Percentiles rank a stretch among this genome's conserved stretches.
Conservation (phyloP, 2,329 filamentous ascomycete species). For the Penicillium sp. region DNA sequence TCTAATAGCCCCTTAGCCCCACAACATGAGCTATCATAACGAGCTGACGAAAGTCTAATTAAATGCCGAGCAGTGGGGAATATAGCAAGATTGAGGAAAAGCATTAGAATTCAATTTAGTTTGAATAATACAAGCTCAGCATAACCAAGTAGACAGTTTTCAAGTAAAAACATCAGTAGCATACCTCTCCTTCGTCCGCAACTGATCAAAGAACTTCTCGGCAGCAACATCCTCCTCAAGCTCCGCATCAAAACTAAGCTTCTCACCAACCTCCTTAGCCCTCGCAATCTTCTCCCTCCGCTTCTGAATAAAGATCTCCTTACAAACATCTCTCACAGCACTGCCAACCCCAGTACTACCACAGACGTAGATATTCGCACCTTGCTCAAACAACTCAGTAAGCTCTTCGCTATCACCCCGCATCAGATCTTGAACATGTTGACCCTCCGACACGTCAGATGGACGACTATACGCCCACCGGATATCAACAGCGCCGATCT, state of each 20-base stretch:
- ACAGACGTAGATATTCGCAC: slow-evolving; percentile 64
- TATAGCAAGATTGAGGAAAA: no score
- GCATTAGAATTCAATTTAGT: no score
- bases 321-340: slow-evolving; percentile 46
- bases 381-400: slow-evolving; percentile 46
- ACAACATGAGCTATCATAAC: background rate
- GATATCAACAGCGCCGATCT: slow-evolving; percentile 61
- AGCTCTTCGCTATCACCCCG: slow-evolving; percentile 50
- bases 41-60: background rate
- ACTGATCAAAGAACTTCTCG: slow-evolving; percentile 29
- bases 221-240: slow-evolving; percentile 28
- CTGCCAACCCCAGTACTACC: slow-evolving; percentile 57
- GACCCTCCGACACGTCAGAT: slow-evolving; percentile 47
- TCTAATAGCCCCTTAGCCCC: background rate
- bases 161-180: slow-evolving; percentile 60
- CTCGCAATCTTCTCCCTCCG: slow-evolving; percentile 35
- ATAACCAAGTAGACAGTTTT: background rate
- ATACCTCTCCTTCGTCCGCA: slow-evolving; percentile 54
- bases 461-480: slow-evolving; percentile 61
- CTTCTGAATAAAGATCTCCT: slow-evolving; percentile 34
- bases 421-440: slow-evolving; percentile 56
- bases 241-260: slow-evolving; percentile 1
- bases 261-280: slow-evolving; percentile 34
- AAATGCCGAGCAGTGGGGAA: background rate
- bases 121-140: background rate